These are phyloP conservation scores for Pterocarpus santalinus DNA, from an alignment of 306 rosid species.

Conservation along the genomic window DNA sequence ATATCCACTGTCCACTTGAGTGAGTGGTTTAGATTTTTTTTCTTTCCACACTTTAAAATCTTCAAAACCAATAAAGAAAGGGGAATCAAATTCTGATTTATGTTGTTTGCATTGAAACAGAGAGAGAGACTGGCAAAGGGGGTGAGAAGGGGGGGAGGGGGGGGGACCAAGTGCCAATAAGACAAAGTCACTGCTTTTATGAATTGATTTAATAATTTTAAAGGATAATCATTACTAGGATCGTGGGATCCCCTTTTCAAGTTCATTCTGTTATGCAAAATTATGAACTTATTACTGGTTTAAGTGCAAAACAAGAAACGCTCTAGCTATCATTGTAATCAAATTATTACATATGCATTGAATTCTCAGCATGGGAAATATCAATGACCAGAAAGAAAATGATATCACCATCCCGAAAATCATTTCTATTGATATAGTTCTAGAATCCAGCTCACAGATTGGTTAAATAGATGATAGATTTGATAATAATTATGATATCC, in stretches of 20 bases:
- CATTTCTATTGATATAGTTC: neutral
- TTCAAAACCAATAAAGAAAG: constrained; percentile 34
- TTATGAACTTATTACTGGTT: constrained; percentile 36
- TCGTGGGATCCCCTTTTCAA: constrained; percentile 49
- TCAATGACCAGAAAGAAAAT: neutral
- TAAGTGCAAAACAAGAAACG: constrained; percentile 45
- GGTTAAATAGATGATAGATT: neutral
- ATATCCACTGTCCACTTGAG: constrained; percentile 53
- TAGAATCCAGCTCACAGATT: neutral
- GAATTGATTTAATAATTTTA: constrained; percentile 50
- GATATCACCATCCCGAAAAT: neutral
- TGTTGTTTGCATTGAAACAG: constrained; percentile 39
- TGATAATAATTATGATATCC: neutral
- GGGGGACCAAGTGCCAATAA: constrained; percentile 67
- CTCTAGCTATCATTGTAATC: constrained; percentile 31
- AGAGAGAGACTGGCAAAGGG: constrained; percentile 21
- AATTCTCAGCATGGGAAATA: constrained; percentile 31
- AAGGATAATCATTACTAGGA: constrained; percentile 47
- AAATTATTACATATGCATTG: constrained; percentile 19
- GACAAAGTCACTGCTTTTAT: constrained; percentile 44
- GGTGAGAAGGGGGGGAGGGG: constrained; percentile 28
- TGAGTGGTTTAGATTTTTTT: constrained; percentile 59
- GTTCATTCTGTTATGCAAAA: constrained; percentile 34
- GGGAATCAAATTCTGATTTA: constrained; percentile 63
- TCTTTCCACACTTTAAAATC: constrained; percentile 37